Conservation (phyloP, 2,329 filamentous ascomycete genomes). For the Beauveria australis region DNA sequence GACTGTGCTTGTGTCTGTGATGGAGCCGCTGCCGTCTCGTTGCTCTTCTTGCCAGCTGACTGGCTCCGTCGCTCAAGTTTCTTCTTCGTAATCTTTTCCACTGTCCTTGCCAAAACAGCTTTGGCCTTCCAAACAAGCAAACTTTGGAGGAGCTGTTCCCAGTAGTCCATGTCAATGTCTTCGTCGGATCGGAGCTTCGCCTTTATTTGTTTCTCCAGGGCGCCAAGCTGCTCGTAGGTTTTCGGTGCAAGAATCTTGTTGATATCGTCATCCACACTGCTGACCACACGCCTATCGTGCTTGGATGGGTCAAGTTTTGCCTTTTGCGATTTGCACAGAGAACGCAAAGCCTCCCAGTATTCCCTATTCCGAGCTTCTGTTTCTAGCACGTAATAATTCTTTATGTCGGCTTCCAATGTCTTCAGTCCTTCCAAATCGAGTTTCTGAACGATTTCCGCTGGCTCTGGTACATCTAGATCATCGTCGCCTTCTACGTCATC, state of each 20-base stretch:
- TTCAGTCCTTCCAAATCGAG: constrained; percentile 58
- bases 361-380: constrained; percentile 67
- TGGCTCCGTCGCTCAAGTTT: constrained; percentile 5
- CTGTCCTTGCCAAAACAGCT: constrained; percentile 72
- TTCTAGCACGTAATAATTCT: constrained; percentile 73
- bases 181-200: constrained; percentile 81
- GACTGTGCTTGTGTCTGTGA: constrained; percentile 15
- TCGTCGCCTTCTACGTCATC: constrained; percentile 74
- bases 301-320: constrained; percentile 54
- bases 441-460: constrained; percentile 70
- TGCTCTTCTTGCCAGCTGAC: constrained; percentile 45
- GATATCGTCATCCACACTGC: constrained; percentile 77
- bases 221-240: constrained; percentile 75
- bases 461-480: constrained; percentile 68
- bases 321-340: constrained; percentile 70
- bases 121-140: constrained; percentile 87
- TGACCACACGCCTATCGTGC: constrained; percentile 65
- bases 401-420: constrained; percentile 76
- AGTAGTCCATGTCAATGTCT: constrained; percentile 93
- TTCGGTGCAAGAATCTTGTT: constrained; percentile 83
- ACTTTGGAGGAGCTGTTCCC: constrained; percentile 84
- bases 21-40: not conserved
- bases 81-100: constrained; percentile 61
- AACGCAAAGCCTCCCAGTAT: constrained; percentile 88
- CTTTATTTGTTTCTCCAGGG: constrained; percentile 78